phyloP scores from a whole-genome alignment of 306 rosid species.

The Vigna unguiculata region DNA sequence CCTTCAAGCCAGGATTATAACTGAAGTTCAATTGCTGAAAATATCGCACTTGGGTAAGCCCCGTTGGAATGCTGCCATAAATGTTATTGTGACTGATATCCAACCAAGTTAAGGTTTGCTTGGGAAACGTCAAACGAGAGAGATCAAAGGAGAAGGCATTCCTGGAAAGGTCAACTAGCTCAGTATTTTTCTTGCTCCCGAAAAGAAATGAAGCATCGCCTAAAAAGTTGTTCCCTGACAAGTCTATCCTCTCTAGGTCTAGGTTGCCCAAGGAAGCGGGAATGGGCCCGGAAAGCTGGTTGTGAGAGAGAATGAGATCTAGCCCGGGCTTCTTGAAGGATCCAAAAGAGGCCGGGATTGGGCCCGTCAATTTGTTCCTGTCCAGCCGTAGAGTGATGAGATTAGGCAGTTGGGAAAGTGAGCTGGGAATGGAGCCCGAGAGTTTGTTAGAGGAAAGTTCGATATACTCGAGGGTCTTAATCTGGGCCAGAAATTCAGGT shows the following conservation, averaged over 20 bases:
- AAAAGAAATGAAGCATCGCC: not conserved
- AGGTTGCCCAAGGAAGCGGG: not conserved
- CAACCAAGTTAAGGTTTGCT: not conserved
- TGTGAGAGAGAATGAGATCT: not conserved
- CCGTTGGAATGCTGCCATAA: not conserved
- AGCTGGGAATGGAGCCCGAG: not conserved
- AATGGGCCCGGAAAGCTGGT: constrained; percentile 3
- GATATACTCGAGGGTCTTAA: not conserved
- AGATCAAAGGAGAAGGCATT: not conserved
- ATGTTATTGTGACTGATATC: not conserved
- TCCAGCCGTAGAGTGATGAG: not conserved
- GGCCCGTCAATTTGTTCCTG: not conserved
- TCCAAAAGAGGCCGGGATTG: not conserved
- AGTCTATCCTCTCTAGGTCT: not conserved
- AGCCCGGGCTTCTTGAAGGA: not conserved
- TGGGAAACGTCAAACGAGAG: not conserved
- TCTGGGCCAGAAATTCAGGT: not conserved
- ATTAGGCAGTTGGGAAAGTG: not conserved
- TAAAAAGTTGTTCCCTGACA: not conserved
- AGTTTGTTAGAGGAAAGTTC: not conserved
- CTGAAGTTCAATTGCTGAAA: not conserved
- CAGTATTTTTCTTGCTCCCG: not conserved
- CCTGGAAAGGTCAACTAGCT: not conserved
- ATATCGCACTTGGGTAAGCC: not conserved
- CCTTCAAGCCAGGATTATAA: not conserved